Evolutionary conservation across 768 basidiomycete genomes (phyloP), one percentile per base, ranked within the genome.

Genomic region (Lentinula detonsa): DNA sequence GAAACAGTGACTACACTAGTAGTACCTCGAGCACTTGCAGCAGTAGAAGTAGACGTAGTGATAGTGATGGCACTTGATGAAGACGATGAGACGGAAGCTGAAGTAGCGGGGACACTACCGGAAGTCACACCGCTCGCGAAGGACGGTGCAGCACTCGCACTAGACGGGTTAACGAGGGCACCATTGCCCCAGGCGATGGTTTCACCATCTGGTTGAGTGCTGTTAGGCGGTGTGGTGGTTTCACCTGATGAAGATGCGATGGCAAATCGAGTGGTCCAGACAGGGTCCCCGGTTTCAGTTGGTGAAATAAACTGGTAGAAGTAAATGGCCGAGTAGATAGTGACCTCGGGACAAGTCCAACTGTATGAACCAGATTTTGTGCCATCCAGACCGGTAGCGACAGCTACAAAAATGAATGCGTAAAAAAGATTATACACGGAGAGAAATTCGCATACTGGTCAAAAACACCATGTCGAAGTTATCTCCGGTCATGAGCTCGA

Each of bases 401-500:
- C 81, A 63, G 85, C 91, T 93, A 67, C 28, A 28, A 52, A 1
- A 31, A 28, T 7, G 13, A 16, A 23, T 49, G 31, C 23, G 8
- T 5, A 23, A 50, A 46, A 34, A 57, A 33, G 21, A 33, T 16
- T 4, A 45, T 3, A 42, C 3, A 46, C 21, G 34, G 16, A 18
- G 28, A 23, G 33, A 53, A 40, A 40, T 16, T 57, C 35, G 76
- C 86, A 62, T 64, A 91, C 89, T 84, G 11, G 85, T 83, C 60
- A 93, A 64, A 65, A 78, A 81, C 43, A 84, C 68, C 90, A 93
- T 93, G 42, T 78, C 63, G 55, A 79, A 72, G 74, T 94, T 93
- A 68, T 79, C 69, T 4, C 91, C 92, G 1, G 88, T 86, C 90
- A 91, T 93, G 70, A 93, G 81, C 70, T 91, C 76, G 60, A 94